These are phyloP conservation scores for Mortierella sp. DNA, from an alignment of 371 early-diverging fungal genomes.

Conservation along the genomic window DNA sequence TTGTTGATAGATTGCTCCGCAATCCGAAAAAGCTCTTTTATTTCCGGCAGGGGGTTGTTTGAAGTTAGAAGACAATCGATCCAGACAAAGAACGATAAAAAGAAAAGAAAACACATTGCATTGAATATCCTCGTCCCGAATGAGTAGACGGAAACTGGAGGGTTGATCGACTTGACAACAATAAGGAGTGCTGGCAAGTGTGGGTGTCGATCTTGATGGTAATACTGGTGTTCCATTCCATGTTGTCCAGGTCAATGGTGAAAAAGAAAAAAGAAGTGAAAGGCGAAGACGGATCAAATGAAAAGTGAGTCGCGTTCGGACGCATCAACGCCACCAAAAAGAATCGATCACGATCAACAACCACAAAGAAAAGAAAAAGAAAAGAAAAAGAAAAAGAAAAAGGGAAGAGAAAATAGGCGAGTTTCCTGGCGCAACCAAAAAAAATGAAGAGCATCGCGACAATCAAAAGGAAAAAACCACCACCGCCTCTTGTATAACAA, in stretches of 20 bases:
- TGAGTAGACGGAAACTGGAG: neutral
- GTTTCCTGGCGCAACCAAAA: neutral
- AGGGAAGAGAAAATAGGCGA: neutral
- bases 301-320: neutral
- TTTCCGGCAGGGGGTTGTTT: neutral
- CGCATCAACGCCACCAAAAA: neutral
- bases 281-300: neutral
- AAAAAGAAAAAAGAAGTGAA: neutral
- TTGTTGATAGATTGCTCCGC: neutral
- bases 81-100: neutral
- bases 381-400: neutral
- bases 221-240: neutral
- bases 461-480: neutral
- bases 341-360: neutral
- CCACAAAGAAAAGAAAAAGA: neutral
- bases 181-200: neutral
- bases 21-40: conserved; percentile 1
- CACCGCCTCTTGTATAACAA: conserved; percentile 1
- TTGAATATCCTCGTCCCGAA: neutral
- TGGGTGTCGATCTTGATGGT: neutral
- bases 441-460: conserved; percentile 8
- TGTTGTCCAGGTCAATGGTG: neutral
- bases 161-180: neutral
- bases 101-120: neutral
- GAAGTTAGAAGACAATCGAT: neutral